phyloP scores from a whole-genome alignment of 106 monocot species.

The Alisma plantagoaquatica region DNA sequence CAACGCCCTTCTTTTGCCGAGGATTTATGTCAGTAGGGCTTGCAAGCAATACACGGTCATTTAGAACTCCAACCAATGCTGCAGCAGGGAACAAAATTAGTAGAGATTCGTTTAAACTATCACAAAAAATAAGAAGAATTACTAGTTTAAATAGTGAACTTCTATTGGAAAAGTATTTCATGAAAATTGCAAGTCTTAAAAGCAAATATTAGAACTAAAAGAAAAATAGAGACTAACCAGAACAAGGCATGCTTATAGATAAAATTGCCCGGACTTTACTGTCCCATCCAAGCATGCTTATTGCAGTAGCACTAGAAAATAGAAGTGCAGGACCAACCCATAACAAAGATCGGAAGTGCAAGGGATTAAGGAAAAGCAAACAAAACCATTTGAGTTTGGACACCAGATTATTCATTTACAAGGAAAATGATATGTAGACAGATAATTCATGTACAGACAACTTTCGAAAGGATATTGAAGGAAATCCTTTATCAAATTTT shows the following conservation, averaged over 20 bases:
- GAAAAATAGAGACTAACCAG: slow-evolving; percentile 29
- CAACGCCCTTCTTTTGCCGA: slow-evolving; percentile 88
- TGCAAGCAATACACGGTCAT: slow-evolving; percentile 78
- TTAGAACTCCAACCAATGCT: slow-evolving; percentile 84
- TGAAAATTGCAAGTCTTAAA: not conserved
- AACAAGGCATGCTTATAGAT: slow-evolving; percentile 76
- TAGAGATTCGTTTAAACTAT: not conserved
- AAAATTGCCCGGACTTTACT: slow-evolving; percentile 76
- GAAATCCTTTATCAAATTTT: slow-evolving; percentile 74
- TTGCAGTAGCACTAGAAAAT: slow-evolving; percentile 87
- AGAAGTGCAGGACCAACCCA: slow-evolving; percentile 97
- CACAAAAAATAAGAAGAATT: not conserved
- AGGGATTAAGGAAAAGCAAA: slow-evolving; percentile 44
- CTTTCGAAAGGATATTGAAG: slow-evolving; percentile 71
- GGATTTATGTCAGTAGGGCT: slow-evolving; percentile 91
- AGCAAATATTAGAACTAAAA: not conserved
- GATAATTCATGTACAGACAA: not conserved
- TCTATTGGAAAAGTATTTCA: not conserved
- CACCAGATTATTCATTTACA: too few relatives aligned
- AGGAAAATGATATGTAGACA: slow-evolving; percentile 7
- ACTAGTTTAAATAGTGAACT: not conserved
- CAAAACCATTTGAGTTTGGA: not conserved
- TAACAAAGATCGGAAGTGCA: slow-evolving; percentile 73
- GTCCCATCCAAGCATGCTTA: slow-evolving; percentile 95
- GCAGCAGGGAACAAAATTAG: slow-evolving; percentile 17